Evolutionary conservation across 2,329 filamentous ascomycete genomes (phyloP).

Genomic region (Alternaria atra): DNA sequence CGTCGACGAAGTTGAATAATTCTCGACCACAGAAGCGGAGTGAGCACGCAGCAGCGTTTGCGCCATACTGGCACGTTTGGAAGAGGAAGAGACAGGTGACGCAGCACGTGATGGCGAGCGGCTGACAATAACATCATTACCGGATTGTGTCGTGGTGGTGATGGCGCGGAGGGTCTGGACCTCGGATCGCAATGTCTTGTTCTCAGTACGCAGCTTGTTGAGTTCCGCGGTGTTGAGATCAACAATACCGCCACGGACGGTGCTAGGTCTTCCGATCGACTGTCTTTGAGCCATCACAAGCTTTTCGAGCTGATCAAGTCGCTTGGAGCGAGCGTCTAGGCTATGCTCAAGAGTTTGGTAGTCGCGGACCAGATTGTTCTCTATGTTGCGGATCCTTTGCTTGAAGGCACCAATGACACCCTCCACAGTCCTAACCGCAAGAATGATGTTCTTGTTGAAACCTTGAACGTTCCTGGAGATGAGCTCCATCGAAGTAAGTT

Average conservation of each 20-base stretch:
- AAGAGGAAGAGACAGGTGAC: conserved; percentile 42
- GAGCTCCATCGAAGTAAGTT: conserved; percentile 83
- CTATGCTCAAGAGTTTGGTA: conserved; percentile 86
- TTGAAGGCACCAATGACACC: conserved; percentile 80
- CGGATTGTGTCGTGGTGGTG: conserved; percentile 37
- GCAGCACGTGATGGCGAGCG: conserved; percentile 40
- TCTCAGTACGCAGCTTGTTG: conserved; percentile 66
- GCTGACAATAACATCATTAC: conserved; percentile 33
- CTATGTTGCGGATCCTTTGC: conserved; percentile 80
- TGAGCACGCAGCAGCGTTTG: conserved; percentile 65
- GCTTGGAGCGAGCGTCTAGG: conserved; percentile 81
- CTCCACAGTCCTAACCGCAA: conserved; percentile 88
- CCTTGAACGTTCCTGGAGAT: conserved; percentile 85
- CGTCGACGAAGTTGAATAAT: conserved; percentile 37
- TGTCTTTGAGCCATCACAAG: conserved; percentile 63
- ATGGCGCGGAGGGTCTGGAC: conserved; percentile 69
- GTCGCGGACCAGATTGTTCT: conserved; percentile 88
- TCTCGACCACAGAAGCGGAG: conserved; percentile 62
- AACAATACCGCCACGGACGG: conserved; percentile 51
- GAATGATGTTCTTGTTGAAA: conserved; percentile 88
- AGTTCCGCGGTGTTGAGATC: conserved; percentile 62
- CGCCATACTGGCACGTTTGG: conserved; percentile 57
- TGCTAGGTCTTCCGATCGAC: conserved; percentile 50
- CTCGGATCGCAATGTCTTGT: conserved; percentile 68
- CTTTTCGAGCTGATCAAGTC: conserved; percentile 85